Evolutionary conservation across 768 basidiomycete species (phyloP).

Genomic region (Russula sp.): DNA sequence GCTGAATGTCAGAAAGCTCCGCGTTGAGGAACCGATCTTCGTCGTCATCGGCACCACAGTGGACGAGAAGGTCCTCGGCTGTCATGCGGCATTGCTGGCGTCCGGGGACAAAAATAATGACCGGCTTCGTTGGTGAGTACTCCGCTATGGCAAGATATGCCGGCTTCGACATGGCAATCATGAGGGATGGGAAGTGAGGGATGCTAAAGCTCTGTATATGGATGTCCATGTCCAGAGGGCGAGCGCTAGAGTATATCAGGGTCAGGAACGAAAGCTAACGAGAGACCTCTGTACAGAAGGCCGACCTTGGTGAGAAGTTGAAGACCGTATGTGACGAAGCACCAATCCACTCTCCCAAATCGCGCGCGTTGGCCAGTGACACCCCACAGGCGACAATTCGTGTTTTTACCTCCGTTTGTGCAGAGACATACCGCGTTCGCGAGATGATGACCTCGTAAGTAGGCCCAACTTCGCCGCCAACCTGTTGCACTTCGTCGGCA

Average conservation of each 20-base stretch:
- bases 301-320: conserved; percentile 91
- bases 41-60: conserved; percentile 85
- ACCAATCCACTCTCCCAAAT: conserved; percentile 97
- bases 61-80: conserved; percentile 84
- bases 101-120: conserved; percentile 90
- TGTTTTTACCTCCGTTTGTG: conserved; percentile 89
- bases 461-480: conserved; percentile 93
- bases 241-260: conserved; percentile 53
- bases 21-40: conserved; percentile 87
- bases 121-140: conserved; percentile 79
- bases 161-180: conserved; percentile 99
- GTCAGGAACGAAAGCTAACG: not conserved
- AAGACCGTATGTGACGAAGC: conserved; percentile 91
- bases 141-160: conserved; percentile 92
- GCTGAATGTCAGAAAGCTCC: conserved; percentile 74
- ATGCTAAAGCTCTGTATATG: conserved; percentile 94
- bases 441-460: conserved; percentile 97
- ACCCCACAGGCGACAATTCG: conserved; percentile 94
- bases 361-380: conserved; percentile 91
- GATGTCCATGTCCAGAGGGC: conserved; percentile 96
- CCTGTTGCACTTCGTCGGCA: conserved; percentile 91
- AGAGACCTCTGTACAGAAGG: not conserved
- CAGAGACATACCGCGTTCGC: conserved; percentile 92
- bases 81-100: conserved; percentile 92
- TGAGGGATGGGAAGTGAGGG: conserved; percentile 97